Evolutionary conservation across 768 basidiomycete species (phyloP).

Genomic region (Xanthoconium purpureum): DNA sequence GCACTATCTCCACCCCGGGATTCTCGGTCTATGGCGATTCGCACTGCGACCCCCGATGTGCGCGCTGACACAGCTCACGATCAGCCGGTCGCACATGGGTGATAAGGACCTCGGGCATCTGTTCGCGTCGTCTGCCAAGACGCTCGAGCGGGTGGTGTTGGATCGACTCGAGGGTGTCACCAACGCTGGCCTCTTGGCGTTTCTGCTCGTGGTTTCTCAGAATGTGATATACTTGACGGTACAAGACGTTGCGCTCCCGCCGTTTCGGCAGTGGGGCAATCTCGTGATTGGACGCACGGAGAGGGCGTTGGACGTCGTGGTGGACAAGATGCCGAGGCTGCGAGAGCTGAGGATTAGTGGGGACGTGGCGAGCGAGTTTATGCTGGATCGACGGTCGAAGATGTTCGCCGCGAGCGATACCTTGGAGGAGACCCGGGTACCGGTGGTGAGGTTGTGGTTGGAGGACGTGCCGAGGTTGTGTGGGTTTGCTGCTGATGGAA

Average conservation of each 20-base stretch:
- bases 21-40: conserved; percentile 11
- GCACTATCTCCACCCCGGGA: conserved; percentile 14
- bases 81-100: conserved; percentile 12
- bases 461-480: conserved; percentile 22
- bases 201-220: conserved; percentile 10
- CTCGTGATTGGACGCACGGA: conserved; percentile 18
- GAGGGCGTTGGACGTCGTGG: conserved; percentile 16
- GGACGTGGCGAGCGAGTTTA: conserved; percentile 25
- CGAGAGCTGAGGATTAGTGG: conserved; percentile 18
- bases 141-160: conserved; percentile 20
- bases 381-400: conserved; percentile 21
- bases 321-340: conserved; percentile 20
- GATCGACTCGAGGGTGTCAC: conserved; percentile 19
- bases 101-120: conserved; percentile 21
- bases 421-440: not conserved
- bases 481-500: conserved; percentile 18
- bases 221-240: conserved; percentile 14
- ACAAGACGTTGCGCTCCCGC: conserved; percentile 21
- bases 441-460: conserved; percentile 18
- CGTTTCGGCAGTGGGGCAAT: conserved; percentile 13
- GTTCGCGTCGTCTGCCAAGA: conserved; percentile 4
- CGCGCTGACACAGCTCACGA: conserved; percentile 17
- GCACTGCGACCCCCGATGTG: conserved; percentile 14
- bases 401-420: conserved; percentile 7
- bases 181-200: conserved; percentile 14